phyloP scores from a whole-genome alignment of 257 asterid genomes.

The Solanum sejunctum region DNA sequence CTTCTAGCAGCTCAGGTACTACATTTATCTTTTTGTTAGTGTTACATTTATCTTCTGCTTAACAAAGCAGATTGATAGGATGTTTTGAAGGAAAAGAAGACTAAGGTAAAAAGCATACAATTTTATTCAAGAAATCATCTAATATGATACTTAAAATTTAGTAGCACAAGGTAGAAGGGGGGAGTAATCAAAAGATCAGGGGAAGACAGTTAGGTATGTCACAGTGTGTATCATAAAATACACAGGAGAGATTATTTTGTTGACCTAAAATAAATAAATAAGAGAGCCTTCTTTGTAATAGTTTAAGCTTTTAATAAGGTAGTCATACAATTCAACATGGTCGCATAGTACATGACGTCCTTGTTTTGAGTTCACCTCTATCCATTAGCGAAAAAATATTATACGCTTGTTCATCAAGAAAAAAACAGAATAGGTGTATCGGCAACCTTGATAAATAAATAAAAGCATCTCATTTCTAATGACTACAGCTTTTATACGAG shows the following conservation, averaged over 20 bases:
- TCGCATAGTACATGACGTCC: neutral
- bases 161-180: neutral
- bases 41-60: neutral
- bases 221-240: neutral
- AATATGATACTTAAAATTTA: neutral
- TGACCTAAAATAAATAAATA: neutral
- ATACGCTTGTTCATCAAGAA: neutral
- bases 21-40: neutral
- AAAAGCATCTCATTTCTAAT: neutral
- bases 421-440: neutral
- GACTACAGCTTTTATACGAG: neutral
- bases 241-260: neutral
- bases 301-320: neutral
- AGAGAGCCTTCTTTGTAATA: neutral
- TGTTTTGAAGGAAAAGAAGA: neutral
- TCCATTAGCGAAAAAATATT: neutral
- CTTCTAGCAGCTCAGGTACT: slow-evolving; percentile 66
- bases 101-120: neutral
- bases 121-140: neutral
- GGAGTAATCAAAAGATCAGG: neutral
- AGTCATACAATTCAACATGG: neutral
- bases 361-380: neutral
- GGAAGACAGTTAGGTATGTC: neutral
- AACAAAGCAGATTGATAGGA: neutral
- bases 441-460: neutral